phyloP scores from a whole-genome alignment of 139 green algal species.

The Volvox africanus region DNA sequence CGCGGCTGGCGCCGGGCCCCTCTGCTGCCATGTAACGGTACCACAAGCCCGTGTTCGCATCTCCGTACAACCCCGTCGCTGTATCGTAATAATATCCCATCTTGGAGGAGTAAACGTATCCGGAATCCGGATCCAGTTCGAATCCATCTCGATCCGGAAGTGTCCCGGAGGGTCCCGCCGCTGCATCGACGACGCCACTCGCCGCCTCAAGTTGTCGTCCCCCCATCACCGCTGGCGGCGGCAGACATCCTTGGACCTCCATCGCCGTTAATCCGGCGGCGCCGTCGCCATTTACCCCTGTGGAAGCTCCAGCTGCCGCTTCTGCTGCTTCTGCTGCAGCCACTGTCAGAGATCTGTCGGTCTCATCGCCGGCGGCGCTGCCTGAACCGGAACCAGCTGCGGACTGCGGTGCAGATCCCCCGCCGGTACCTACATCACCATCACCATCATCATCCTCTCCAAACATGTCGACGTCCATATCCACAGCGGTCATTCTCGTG shows the following conservation, averaged over 20 bases:
- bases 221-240: no score
- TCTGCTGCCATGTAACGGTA: not conserved
- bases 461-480: slow-evolving; percentile 27
- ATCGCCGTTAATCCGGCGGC: not conserved
- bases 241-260: not conserved
- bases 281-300: no score
- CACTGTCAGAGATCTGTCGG: not conserved
- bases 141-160: not conserved
- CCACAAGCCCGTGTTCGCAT: slow-evolving; percentile 35
- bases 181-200: not conserved
- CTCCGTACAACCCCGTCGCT: slow-evolving; percentile 22
- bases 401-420: not conserved
- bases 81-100: slow-evolving; percentile 43
- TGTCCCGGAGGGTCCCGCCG: not conserved
- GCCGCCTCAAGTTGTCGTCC: no score
- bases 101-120: not conserved
- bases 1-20: not conserved
- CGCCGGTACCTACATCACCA: not conserved
- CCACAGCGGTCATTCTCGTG: not conserved
- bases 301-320: not conserved
- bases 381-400: no score
- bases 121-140: not conserved
- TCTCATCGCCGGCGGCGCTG: not conserved
- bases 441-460: not conserved
- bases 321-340: not conserved